phyloP scores from a whole-genome alignment of 2,329 filamentous ascomycete species.

The Grosmannia penicillata region DNA sequence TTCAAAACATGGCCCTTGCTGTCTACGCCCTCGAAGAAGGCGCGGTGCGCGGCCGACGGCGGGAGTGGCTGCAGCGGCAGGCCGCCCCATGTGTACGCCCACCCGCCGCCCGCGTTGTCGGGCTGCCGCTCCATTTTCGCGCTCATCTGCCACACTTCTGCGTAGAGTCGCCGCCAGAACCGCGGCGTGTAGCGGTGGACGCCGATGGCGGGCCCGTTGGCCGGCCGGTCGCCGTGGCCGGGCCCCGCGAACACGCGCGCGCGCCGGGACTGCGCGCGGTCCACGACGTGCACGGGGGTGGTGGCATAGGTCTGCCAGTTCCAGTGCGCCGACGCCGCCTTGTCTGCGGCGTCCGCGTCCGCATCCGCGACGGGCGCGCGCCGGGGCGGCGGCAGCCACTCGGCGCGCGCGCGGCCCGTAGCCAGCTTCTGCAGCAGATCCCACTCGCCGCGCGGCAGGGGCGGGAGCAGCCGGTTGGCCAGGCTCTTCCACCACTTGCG shows the following conservation, averaged over 20 bases:
- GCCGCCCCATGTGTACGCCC: conserved; percentile 32
- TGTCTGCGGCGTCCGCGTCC: too few relatives aligned
- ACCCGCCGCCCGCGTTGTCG: conserved; percentile 7
- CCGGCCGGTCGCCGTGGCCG: conserved; percentile 14
- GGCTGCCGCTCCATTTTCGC: conserved; percentile 23
- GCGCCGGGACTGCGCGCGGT: conserved; percentile 20
- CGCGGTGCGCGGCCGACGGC: conserved; percentile 19
- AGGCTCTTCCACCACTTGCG: conserved; percentile 31
- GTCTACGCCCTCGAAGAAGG: conserved; percentile 34
- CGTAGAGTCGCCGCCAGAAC: conserved; percentile 32
- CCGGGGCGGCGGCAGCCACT: conserved; percentile 24
- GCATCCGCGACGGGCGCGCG: conserved; percentile 17
- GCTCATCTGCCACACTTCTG: conserved; percentile 27
- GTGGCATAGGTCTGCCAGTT: conserved; percentile 28
- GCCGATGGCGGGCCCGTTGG: conserved; percentile 17
- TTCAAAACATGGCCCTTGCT: conserved; percentile 11
- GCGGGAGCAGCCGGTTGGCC: conserved; percentile 35
- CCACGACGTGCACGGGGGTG: conserved; percentile 22
- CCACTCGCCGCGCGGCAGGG: conserved; percentile 39
- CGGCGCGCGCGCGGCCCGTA: conserved; percentile 21
- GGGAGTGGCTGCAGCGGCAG: conserved; percentile 13
- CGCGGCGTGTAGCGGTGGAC: conserved; percentile 22
- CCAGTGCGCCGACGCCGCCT: conserved; percentile 14
- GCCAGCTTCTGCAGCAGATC: conserved; percentile 33
- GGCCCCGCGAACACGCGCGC: conserved; percentile 22